A percentile compares a stretch with the other conserved stretches of the same genome.
Evolutionary conservation across 2,329 filamentous ascomycete species (phyloP).

Genomic region (Podosphaera aphanis): DNA sequence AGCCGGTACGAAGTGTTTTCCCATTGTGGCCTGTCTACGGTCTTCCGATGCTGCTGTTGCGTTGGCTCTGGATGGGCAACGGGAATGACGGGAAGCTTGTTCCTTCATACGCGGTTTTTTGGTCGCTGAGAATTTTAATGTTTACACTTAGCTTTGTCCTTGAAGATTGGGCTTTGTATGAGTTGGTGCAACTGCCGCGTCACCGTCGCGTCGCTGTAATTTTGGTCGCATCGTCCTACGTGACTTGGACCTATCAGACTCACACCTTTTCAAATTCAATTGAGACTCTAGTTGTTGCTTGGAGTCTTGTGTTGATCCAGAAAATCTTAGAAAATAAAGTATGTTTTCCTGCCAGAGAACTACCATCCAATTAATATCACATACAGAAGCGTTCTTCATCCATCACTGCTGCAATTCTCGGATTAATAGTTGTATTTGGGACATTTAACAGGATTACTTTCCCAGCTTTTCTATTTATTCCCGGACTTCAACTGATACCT

Average conservation of each 20-base stretch:
- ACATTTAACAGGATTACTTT: slow-evolving; percentile 96
- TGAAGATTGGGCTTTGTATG: slow-evolving; percentile 92
- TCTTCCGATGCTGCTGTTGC: slow-evolving; percentile 73
- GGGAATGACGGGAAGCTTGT: slow-evolving; percentile 54
- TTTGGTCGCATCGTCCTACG: slow-evolving; percentile 83
- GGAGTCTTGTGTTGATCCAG: slow-evolving; percentile 79
- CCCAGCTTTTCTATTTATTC: slow-evolving; percentile 73
- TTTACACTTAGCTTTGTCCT: slow-evolving; percentile 87
- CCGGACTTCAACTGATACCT: slow-evolving; percentile 59
- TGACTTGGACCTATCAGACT: slow-evolving; percentile 96
- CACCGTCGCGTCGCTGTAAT: slow-evolving; percentile 51
- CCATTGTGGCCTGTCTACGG: slow-evolving; percentile 92
- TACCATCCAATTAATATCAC: slow-evolving; percentile 5
- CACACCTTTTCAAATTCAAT: slow-evolving; percentile 97
- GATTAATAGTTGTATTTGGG: slow-evolving; percentile 62
- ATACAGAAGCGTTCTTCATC: slow-evolving; percentile 48
- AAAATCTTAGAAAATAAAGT: slow-evolving; percentile 65
- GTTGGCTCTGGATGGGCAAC: slow-evolving; percentile 78
- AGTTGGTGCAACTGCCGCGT: slow-evolving; percentile 56
- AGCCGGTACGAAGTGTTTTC: slow-evolving; percentile 86
- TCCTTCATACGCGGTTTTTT: slow-evolving; percentile 71
- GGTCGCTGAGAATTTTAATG: slow-evolving; percentile 72
- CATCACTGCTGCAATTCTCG: slow-evolving; percentile 53
- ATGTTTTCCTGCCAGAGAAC: slow-evolving; percentile 15
- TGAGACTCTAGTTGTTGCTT: slow-evolving; percentile 77